A percentile compares a stretch with the other conserved stretches of the same genome.
phyloP scores from a whole-genome alignment of 164 flowering plant species.

The Vitis rotundifolia region DNA sequence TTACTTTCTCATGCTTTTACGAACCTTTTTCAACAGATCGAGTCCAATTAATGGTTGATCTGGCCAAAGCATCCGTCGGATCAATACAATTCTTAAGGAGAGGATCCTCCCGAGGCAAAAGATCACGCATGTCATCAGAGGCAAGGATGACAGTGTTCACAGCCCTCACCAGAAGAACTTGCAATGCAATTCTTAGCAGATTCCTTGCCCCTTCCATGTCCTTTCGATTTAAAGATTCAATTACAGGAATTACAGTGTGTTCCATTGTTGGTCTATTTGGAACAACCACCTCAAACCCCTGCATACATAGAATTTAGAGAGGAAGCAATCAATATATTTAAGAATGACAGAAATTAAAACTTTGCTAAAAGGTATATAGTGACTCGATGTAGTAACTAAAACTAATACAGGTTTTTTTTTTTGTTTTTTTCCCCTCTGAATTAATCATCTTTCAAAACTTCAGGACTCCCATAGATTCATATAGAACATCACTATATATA shows the following conservation, averaged over 20 bases:
- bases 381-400: too few species aligned
- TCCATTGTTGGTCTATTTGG: slow-evolving; percentile 47
- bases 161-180: slow-evolving; percentile 39
- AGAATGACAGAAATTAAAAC: not conserved
- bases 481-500: too few species aligned
- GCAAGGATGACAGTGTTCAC: slow-evolving; percentile 40
- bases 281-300: slow-evolving; percentile 47
- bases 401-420: too few species aligned
- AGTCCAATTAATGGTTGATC: slow-evolving; percentile 30
- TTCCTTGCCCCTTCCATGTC: slow-evolving; percentile 40
- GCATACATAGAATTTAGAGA: not conserved
- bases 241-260: slow-evolving; percentile 31
- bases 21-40: slow-evolving; percentile 15
- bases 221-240: slow-evolving; percentile 29
- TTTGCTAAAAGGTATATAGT: too few species aligned
- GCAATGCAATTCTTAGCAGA: slow-evolving; percentile 37
- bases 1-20: too few species aligned
- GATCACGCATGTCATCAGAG: slow-evolving; percentile 31
- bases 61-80: slow-evolving; percentile 36
- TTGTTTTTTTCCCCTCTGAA: too few species aligned
- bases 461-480: too few species aligned
- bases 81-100: slow-evolving; percentile 39
- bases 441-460: too few species aligned
- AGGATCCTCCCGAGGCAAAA: slow-evolving; percentile 37
- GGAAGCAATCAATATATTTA: not conserved